These are phyloP conservation scores for Cyberlindnera amylophila DNA, from an alignment of 805 yeast species.

Conservation along the genomic window DNA sequence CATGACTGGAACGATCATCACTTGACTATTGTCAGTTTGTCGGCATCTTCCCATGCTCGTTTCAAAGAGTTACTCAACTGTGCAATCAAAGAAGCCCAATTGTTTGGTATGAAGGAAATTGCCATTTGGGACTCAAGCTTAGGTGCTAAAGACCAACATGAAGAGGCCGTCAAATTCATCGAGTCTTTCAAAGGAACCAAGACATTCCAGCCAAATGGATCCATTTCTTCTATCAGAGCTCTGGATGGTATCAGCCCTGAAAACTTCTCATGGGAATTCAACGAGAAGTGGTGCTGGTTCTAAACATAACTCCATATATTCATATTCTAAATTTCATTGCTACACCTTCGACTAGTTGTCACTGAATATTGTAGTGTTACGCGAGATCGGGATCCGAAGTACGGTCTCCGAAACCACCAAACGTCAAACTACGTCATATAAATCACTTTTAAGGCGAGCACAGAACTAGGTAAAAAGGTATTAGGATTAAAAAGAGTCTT, in stretches of 20 bases:
- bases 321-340: too few relatives aligned
- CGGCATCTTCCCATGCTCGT: conserved; percentile 18
- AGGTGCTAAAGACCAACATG: conserved; percentile 10
- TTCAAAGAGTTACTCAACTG: conserved; percentile 29
- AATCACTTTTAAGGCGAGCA: too few relatives aligned
- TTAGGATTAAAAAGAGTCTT: too few relatives aligned
- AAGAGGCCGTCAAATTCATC: conserved; percentile 8
- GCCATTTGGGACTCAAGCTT: conserved; percentile 38
- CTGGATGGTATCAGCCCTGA: conserved; percentile 21
- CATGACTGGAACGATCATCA: conserved; percentile 37
- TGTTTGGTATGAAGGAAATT: conserved; percentile 25
- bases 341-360: too few relatives aligned
- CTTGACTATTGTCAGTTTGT: conserved; percentile 25
- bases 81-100: conserved; percentile 34
- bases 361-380: too few relatives aligned
- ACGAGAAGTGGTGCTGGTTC: conserved; percentile 49
- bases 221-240: conserved; percentile 38
- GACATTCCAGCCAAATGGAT: conserved; percentile 32
- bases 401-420: too few relatives aligned
- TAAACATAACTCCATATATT: conserved; percentile 13
- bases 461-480: too few relatives aligned
- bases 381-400: too few relatives aligned
- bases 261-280: conserved; percentile 37
- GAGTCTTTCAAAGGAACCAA: conserved; percentile 8
- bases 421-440: too few relatives aligned